These are phyloP conservation scores for Durusdinium trenchii DNA, from an alignment of 73 alveolate genomes.

Conservation along the genomic window DNA sequence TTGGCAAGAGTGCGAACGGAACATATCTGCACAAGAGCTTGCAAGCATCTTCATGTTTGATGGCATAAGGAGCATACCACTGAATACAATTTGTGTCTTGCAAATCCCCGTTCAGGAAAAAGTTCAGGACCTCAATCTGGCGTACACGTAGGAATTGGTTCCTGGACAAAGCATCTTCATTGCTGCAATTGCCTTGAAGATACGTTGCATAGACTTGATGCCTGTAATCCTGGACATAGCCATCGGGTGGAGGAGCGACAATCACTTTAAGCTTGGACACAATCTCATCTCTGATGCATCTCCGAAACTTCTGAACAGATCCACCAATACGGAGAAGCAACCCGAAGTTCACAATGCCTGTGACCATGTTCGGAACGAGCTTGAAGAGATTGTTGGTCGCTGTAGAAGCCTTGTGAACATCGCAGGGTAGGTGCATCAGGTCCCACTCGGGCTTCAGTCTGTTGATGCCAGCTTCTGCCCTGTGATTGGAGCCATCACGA, in stretches of 20 bases:
- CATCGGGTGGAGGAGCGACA: not conserved
- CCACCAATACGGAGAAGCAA: not conserved
- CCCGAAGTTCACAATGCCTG: not conserved
- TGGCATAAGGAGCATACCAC: slow-evolving; percentile 10
- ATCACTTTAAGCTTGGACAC: not conserved
- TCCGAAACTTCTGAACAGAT: not conserved
- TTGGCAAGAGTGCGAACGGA: not conserved
- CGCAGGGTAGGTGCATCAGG: slow-evolving; percentile 9
- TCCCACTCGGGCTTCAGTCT: not conserved
- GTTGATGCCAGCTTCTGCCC: not conserved
- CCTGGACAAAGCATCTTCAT: not conserved
- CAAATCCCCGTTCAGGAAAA: slow-evolving; percentile 11
- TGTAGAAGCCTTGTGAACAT: not conserved
- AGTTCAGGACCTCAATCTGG: not conserved
- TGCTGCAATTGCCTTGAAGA: not conserved
- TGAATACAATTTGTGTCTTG: not conserved
- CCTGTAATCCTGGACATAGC: not conserved
- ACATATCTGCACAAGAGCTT: not conserved
- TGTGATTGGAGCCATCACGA: not conserved
- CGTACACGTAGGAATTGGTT: not conserved
- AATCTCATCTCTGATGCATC: not conserved
- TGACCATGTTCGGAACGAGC: not conserved
- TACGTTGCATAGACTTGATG: not conserved
- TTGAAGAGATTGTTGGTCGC: not conserved
- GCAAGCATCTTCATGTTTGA: not conserved